Percentiles rank a stretch among this genome's conserved stretches.
These are phyloP conservation scores for Cystofilobasidium ferigula DNA, from an alignment of 768 basidiomycete genomes.

Conservation along the genomic window DNA sequence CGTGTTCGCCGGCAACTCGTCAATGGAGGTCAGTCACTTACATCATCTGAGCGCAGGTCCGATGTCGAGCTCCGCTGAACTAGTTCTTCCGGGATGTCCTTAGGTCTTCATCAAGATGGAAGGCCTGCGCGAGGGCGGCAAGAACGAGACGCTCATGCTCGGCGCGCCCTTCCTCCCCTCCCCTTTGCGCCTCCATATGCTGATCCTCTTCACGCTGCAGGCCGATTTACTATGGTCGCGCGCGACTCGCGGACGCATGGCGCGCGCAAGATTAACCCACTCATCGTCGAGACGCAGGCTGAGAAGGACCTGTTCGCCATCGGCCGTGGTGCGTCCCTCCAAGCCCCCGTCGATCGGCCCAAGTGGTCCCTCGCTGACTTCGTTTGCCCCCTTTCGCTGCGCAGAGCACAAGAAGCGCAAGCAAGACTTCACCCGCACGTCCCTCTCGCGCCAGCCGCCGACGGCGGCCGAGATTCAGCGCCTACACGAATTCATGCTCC, in stretches of 20 bases:
- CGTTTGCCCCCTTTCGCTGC: not conserved
- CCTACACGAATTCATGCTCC: conserved; percentile 59
- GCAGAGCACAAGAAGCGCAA: conserved; percentile 52
- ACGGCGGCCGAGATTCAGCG: conserved; percentile 55
- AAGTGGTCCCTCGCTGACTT: not conserved
- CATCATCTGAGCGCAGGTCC: not conserved
- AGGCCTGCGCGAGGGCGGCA: conserved; percentile 43
- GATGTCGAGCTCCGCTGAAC: conserved; percentile 42
- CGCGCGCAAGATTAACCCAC: conserved; percentile 54
- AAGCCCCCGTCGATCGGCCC: not conserved
- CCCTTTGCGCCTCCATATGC: not conserved
- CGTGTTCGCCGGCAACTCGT: conserved; percentile 53
- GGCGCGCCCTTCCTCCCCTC: conserved; percentile 40
- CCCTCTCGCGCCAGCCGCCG: conserved; percentile 63
- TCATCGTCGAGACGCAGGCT: conserved; percentile 51
- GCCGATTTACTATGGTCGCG: conserved; percentile 88
- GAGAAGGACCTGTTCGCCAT: conserved; percentile 54
- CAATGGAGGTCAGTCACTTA: conserved; percentile 52
- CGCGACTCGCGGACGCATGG: conserved; percentile 57
- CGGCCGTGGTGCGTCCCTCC: conserved; percentile 51
- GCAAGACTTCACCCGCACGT: conserved; percentile 47
- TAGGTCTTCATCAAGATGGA: conserved; percentile 83
- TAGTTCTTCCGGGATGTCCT: too few relatives aligned
- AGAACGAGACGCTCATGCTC: conserved; percentile 54
- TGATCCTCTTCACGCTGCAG: conserved; percentile 38